A percentile compares a stretch with the other conserved stretches of the same genome.
These are phyloP conservation scores for Alternaria sp. DNA, from an alignment of 2,329 filamentous ascomycete species.

Conservation along the genomic window DNA sequence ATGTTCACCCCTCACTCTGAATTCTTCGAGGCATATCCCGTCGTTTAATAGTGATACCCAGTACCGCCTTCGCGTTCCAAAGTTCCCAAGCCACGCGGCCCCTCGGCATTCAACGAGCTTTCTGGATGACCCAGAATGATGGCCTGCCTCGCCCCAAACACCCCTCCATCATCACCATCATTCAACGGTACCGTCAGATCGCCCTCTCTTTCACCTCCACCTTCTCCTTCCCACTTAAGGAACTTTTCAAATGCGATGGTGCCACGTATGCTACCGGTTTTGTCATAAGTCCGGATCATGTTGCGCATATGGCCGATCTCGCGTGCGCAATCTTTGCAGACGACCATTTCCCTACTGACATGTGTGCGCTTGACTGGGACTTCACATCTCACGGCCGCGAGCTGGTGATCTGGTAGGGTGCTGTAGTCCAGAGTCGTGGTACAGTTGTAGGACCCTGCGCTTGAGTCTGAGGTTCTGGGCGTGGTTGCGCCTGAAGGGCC, in stretches of 20 bases:
- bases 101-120: conserved; percentile 22
- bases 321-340: conserved; percentile 41
- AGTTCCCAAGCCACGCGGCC: conserved; percentile 23
- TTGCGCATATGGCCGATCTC: conserved; percentile 42
- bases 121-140: conserved; percentile 36
- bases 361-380: conserved; percentile 29
- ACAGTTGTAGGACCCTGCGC: conserved; percentile 21
- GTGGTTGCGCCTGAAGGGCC: conserved; percentile 19
- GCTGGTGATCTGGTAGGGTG: conserved; percentile 39
- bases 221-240: conserved; percentile 35
- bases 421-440: conserved; percentile 27
- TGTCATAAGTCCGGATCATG: conserved; percentile 44
- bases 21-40: background rate
- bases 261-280: conserved; percentile 41
- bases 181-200: conserved; percentile 35
- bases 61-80: conserved; percentile 15
- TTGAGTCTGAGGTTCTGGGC: conserved; percentile 24
- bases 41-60: conserved; percentile 11
- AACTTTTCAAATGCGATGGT: conserved; percentile 43
- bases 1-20: background rate
- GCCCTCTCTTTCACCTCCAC: conserved; percentile 23
- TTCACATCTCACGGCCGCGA: conserved; percentile 31
- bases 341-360: conserved; percentile 36
- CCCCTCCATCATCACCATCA: conserved; percentile 19
- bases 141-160: conserved; percentile 32